Evolutionary conservation across 371 early-diverging fungal genomes (phyloP).

Genomic region (Saksenaea oblongispora): DNA sequence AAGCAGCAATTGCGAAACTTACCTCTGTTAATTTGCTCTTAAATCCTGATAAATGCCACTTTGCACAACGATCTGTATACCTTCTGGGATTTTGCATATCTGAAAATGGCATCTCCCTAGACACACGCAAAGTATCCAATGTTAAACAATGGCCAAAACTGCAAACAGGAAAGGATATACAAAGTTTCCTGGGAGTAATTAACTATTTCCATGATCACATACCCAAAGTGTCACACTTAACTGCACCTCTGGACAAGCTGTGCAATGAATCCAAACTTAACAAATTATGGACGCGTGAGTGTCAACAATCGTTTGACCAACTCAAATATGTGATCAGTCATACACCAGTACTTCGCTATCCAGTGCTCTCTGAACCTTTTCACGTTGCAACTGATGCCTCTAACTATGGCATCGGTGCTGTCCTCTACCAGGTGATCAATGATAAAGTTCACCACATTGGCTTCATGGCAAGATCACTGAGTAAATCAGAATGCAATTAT

Average conservation of each 20-base stretch:
- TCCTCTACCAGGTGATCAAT: conserved; percentile 17
- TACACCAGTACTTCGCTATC: not conserved
- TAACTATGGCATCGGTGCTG: conserved; percentile 31
- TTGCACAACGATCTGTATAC: conserved; percentile 4
- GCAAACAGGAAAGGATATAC: conserved; percentile 12
- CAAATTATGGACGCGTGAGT: conserved; percentile 1
- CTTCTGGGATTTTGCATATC: conserved; percentile 18
- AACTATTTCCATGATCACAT: conserved; percentile 28
- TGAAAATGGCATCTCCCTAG: conserved; percentile 14
- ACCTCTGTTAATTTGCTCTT: conserved; percentile 13
- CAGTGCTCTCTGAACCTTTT: conserved; percentile 22
- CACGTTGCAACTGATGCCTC: conserved; percentile 39
- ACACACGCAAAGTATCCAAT: conserved; percentile 10
- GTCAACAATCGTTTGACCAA: not conserved
- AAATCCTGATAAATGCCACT: conserved; percentile 19
- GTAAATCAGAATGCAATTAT: not conserved
- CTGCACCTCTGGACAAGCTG: conserved; percentile 28
- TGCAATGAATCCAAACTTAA: conserved; percentile 11
- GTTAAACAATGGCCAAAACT: conserved; percentile 12
- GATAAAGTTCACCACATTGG: conserved; percentile 13
- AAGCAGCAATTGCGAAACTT: conserved; percentile 3
- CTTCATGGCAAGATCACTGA: conserved; percentile 5
- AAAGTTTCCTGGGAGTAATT: conserved; percentile 18
- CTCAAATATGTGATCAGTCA: conserved; percentile 7
- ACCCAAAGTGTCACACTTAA: no score